Percentiles rank a stretch among this genome's conserved stretches.
Evolutionary conservation across 2,329 filamentous ascomycete genomes (phyloP).

Genomic region (Ophiostoma triangulosporum): DNA sequence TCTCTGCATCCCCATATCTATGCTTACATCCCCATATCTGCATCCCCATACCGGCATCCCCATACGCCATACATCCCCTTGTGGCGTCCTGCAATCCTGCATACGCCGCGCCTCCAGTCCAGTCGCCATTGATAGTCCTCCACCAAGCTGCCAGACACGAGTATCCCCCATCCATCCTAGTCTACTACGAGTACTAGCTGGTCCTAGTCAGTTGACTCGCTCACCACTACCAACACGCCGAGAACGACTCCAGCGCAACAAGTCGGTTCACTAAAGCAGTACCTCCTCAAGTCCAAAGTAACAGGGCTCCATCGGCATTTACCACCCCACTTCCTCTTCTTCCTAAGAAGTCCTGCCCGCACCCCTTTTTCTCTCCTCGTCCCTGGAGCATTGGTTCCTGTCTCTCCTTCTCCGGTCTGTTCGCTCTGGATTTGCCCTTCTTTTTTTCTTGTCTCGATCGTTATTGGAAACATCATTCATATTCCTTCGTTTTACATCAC

Average conservation of each 20-base stretch:
- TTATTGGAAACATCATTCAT: too few species aligned
- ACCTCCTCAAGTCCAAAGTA: neutral
- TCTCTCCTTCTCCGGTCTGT: neutral
- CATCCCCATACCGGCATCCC: neutral
- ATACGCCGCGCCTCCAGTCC: neutral
- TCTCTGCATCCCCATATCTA: too few species aligned
- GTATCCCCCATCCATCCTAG: neutral
- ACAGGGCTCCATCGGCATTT: conserved; percentile 1
- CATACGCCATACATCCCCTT: neutral
- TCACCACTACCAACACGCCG: neutral
- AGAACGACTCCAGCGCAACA: neutral
- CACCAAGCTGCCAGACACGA: neutral
- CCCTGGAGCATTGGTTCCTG: neutral
- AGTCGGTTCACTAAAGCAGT: neutral
- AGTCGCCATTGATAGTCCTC: neutral
- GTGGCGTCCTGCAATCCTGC: neutral
- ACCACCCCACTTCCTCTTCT: conserved; percentile 6
- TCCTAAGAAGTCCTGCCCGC: neutral
- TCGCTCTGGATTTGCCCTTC: neutral
- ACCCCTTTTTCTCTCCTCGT: conserved; percentile 5
- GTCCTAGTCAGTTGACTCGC: neutral
- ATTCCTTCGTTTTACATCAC: too few species aligned
- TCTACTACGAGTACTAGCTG: neutral
- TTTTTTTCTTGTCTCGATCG: neutral
- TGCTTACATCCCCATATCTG: too few species aligned